Percentiles rank a stretch among this genome's conserved stretches.
These are phyloP conservation scores for Trichosanthes truncata DNA, from an alignment of 306 rosid genomes.

Conservation along the genomic window DNA sequence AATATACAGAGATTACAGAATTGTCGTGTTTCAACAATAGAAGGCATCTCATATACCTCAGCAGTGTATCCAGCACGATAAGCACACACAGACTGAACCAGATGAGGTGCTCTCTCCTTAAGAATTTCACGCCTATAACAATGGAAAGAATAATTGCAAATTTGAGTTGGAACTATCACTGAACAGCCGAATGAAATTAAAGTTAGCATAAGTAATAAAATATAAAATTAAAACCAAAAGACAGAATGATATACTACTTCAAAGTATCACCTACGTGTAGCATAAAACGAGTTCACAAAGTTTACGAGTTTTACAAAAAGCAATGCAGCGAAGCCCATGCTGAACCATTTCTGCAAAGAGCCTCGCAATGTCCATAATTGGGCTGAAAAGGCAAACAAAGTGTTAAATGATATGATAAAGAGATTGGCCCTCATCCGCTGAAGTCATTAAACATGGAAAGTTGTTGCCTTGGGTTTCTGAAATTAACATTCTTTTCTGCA, in stretches of 20 bases:
- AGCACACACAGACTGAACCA: slow-evolving; percentile 54
- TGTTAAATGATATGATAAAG: neutral
- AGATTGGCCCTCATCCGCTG: neutral
- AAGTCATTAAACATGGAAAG: neutral
- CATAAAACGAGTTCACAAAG: slow-evolving; percentile 80
- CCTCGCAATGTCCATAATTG: slow-evolving; percentile 51
- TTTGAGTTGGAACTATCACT: slow-evolving; percentile 9
- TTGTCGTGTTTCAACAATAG: neutral
- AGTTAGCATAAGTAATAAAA: neutral
- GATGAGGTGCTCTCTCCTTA: slow-evolving; percentile 58
- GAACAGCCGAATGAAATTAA: neutral
- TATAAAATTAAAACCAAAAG: neutral
- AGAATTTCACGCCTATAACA: slow-evolving; percentile 78
- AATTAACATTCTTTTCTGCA: slow-evolving; percentile 27
- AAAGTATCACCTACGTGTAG: slow-evolving; percentile 59
- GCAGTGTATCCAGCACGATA: slow-evolving; percentile 93
- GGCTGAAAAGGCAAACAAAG: slow-evolving; percentile 40
- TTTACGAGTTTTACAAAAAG: slow-evolving; percentile 82
- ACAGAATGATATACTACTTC: slow-evolving; percentile 7
- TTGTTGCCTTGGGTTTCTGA: slow-evolving; percentile 55
- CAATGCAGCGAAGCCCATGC: slow-evolving; percentile 95
- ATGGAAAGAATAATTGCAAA: slow-evolving; percentile 16
- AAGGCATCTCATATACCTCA: slow-evolving; percentile 31
- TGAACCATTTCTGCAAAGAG: slow-evolving; percentile 96
- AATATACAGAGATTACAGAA: neutral